phyloP scores from a whole-genome alignment of 805 yeast species.

The Yarrowia hollandica region DNA sequence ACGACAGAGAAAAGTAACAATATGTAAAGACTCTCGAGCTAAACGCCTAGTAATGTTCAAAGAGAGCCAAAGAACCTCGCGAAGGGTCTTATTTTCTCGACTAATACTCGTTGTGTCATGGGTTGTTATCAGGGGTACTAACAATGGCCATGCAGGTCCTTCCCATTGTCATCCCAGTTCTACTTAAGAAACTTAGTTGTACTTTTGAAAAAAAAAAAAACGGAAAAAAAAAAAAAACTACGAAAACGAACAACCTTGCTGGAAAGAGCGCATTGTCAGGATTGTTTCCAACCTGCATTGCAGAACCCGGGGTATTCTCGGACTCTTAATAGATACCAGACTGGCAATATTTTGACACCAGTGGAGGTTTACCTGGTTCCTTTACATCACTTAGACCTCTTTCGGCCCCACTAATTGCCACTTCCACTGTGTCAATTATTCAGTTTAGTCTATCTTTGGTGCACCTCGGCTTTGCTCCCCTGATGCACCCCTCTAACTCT shows the following conservation, averaged over 20 bases:
- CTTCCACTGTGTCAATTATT: background rate
- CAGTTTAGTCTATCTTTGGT: conserved; percentile 16
- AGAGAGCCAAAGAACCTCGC: background rate
- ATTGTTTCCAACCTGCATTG: background rate
- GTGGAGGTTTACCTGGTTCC: background rate
- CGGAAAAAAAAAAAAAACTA: background rate
- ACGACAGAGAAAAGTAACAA: background rate
- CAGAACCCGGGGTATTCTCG: background rate
- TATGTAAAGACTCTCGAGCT: background rate
- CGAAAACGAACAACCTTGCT: conserved; percentile 6
- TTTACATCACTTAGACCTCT: background rate
- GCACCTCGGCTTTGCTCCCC: conserved; percentile 26
- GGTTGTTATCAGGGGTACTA: no score
- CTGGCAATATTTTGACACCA: no score
- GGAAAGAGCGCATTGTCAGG: background rate
- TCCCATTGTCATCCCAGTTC: background rate
- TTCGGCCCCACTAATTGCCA: no score
- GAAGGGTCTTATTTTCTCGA: background rate
- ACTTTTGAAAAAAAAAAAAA: background rate
- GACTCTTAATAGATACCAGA: no score
- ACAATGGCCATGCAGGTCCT: no score
- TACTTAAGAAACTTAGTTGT: background rate
- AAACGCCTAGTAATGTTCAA: background rate
- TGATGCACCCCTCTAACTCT: conserved; percentile 28
- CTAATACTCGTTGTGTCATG: no score